Evolutionary conservation across 2,329 filamentous ascomycete species (phyloP), one percentile per base, ranked within the genome.

Genomic region (Fusarium torulosum): DNA sequence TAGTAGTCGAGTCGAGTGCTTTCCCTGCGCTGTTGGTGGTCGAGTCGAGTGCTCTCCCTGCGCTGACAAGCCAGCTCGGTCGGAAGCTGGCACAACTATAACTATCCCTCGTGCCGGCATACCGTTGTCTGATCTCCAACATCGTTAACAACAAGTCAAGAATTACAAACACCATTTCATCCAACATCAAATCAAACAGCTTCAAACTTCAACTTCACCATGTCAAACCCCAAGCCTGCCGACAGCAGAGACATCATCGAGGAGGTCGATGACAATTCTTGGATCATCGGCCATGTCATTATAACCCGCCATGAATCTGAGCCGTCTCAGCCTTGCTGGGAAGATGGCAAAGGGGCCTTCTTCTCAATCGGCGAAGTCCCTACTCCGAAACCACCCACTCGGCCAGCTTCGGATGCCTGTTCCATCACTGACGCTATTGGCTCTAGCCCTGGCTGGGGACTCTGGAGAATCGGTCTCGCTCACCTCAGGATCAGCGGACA

Each of bases 401-500:
- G 21, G 3, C 46, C 27, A 11, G 1, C 35, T 9, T 43, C 21
- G 1, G 10, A 42, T 9, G 11, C 15, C 4, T 56, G 53, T 14
- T 45, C 53, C 1, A 52, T 56, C 15, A 25, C 4, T 2, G 53
- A 50, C 6, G 5, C 1, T 25, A 0, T 19, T 6, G 10, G 3
- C 20, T 19, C 31, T 23, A 0, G 14, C 7, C 13, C 0, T 1
- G 3, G 6, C 8, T 19, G 6, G 5, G 10, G 21, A 4, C 0
- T 20, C 7, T 52, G 7, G 14, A 7, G 29, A 11, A 21, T 56
- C 15, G 53, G 53, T 2, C 37, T 21, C 5, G 53, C 45, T 10
- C 9, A 19, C 21, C 17, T 56, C 10, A 20, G 10, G 0, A n/a
- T 51, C 4, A 2, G 1, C 1, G 0, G 1, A 7, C 23, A 3